Percentiles rank a stretch among this genome's conserved stretches.
Conservation (phyloP, 2,329 filamentous ascomycete genomes). For the Tolypocladium paradoxum region DNA sequence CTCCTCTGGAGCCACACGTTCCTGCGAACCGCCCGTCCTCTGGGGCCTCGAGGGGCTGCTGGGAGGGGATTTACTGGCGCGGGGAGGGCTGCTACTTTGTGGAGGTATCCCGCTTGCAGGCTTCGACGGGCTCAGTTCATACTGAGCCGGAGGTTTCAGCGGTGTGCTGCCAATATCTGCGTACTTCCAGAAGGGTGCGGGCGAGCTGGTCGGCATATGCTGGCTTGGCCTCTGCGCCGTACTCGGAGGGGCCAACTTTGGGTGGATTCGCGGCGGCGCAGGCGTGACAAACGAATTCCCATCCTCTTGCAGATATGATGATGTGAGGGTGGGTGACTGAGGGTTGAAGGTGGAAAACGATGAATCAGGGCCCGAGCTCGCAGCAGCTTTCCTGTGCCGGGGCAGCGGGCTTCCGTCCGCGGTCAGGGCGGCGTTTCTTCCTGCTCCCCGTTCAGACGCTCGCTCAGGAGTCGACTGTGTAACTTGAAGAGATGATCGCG, state of each 20-base stretch:
- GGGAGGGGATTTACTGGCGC: constrained; percentile 37
- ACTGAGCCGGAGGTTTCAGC: constrained; percentile 35
- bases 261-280: constrained; percentile 61
- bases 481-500: constrained; percentile 35
- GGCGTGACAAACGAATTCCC: constrained; percentile 56
- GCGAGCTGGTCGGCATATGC: constrained; percentile 76
- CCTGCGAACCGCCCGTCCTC: constrained; percentile 16
- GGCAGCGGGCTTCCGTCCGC: constrained; percentile 54
- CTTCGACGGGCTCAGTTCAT: constrained; percentile 51
- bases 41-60: constrained; percentile 39
- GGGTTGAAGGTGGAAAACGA: constrained; percentile 40
- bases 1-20: constrained; percentile 19
- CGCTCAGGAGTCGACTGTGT: constrained; percentile 51
- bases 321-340: constrained; percentile 50
- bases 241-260: constrained; percentile 66
- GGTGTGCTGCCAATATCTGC: constrained; percentile 68
- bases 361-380: constrained; percentile 18
- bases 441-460: constrained; percentile 25
- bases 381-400: constrained; percentile 37
- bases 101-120: constrained; percentile 27
- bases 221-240: constrained; percentile 73
- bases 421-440: constrained; percentile 27
- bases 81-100: constrained; percentile 49
- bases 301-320: constrained; percentile 52
- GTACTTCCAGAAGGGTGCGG: constrained; percentile 83